These are phyloP conservation scores for Rhododendron simsii DNA, from an alignment of 148 eudicot species.

Conservation along the genomic window DNA sequence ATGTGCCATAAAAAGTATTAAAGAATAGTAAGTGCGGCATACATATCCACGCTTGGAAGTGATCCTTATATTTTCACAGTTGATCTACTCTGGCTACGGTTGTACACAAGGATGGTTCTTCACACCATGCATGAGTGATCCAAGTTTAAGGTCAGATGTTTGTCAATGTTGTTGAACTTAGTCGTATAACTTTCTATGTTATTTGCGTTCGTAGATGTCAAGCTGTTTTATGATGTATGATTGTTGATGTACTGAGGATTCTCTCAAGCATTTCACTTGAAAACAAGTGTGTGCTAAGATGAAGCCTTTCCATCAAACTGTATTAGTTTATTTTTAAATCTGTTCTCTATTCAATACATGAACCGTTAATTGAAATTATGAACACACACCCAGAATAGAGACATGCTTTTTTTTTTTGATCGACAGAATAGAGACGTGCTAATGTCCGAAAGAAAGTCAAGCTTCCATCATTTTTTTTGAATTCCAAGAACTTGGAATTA, in stretches of 20 bases:
- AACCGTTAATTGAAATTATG: not conserved
- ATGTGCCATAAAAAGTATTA: not conserved
- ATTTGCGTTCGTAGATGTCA: not conserved
- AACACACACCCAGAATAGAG: not conserved
- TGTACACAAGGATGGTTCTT: constrained; percentile 93
- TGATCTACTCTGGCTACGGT: constrained; percentile 86
- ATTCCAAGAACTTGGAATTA: not conserved
- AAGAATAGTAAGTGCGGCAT: not conserved
- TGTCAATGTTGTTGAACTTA: not conserved
- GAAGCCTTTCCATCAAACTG: not conserved
- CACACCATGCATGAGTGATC: constrained; percentile 81
- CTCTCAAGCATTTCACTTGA: not conserved
- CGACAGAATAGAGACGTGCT: not conserved
- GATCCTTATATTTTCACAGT: constrained; percentile 28
- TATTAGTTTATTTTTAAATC: not conserved
- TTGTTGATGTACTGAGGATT: not conserved
- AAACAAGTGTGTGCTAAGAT: not conserved
- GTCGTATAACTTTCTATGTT: not conserved
- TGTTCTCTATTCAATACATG: not conserved
- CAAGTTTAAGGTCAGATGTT: constrained; percentile 64
- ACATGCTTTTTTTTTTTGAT: not conserved
- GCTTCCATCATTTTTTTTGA: not conserved
- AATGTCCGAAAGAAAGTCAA: not conserved
- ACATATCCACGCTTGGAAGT: not conserved
- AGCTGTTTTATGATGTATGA: not conserved